Evolutionary conservation across 2,329 filamentous ascomycete species (phyloP), one percentile per base, ranked within the genome.

Genomic region (Phialophora chinensis): DNA sequence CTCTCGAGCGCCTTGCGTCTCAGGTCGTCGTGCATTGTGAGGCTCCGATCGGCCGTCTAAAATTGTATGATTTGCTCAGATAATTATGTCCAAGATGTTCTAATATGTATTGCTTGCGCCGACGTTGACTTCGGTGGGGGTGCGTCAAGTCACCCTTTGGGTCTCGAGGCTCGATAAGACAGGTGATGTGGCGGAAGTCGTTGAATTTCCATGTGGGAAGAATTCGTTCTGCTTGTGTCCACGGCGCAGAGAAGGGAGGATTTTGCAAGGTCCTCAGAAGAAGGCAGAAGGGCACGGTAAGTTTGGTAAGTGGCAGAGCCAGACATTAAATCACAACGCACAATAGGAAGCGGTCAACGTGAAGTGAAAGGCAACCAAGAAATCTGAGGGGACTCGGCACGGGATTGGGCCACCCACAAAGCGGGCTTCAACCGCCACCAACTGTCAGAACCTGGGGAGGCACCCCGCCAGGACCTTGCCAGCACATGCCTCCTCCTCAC

Each of bases 1-100:
- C 85, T 87, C 80, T 89, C 87, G 47, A 88, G 83, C 63, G 86
- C 86, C 74, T 86, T 84, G 72, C 86, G 83, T 70, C 86, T 78
- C 61, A 82, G 76, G 71, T 73, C 70, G 54, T 83, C 81, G 54
- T 79, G 80, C 81, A 83, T 83, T 60, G 33, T 79, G 73, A 44
- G 25, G 49, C 20, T 52, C 25, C 35, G 33, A 52, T 35, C 3
- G 35, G 20, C 6, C 50, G 62, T 31, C 27, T 35, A 29, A 42
- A 33, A 31, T 8, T 12, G 5, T 52, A 29, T 52, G 20, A 17
- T 27, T n/a, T n/a, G 38, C 38, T 7, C 5, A 7, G 17, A n/a
- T n/a, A 44, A 7, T 7, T n/a, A 44, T n/a, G 17, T 44, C 38
- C 38, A 44, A 44, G 38, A 20, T 44, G 38, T n/a, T 44, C 38